Percentiles rank a stretch among this genome's conserved stretches.
Evolutionary conservation across 2,329 filamentous ascomycete species (phyloP).

Genomic region (Colletotrichum lupini): DNA sequence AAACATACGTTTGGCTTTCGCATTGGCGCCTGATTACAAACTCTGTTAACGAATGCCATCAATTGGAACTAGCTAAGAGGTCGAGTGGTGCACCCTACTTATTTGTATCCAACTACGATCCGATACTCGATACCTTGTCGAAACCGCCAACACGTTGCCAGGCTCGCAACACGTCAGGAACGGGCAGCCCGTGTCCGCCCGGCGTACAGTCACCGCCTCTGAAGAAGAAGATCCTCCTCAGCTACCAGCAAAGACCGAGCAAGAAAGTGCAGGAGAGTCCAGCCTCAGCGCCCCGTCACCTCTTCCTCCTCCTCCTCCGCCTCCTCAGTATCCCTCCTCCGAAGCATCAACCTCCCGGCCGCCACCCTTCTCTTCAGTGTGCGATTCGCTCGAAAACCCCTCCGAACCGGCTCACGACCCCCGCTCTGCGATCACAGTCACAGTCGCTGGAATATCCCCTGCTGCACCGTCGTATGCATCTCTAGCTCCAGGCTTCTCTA

Average conservation of each 20-base stretch:
- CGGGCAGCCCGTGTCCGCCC: constrained; percentile 56
- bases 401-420: constrained; percentile 47
- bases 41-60: background rate
- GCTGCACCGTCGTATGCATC: constrained; percentile 68
- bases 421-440: constrained; percentile 37
- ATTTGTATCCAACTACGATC: constrained; percentile 1
- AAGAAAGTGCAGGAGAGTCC: constrained; percentile 18
- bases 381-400: constrained; percentile 53
- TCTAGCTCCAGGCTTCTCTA: constrained; percentile 51
- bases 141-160: constrained; percentile 60
- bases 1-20: background rate
- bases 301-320: constrained; percentile 61
- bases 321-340: constrained; percentile 67
- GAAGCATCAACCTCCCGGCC: constrained; percentile 65
- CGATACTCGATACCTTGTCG: background rate
- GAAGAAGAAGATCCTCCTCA: background rate
- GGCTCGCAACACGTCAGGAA: constrained; percentile 54
- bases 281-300: constrained; percentile 57
- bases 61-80: background rate
- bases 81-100: background rate
- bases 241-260: constrained; percentile 33
- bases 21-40: background rate
- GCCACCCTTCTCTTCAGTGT: constrained; percentile 72
- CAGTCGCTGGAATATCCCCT: constrained; percentile 7
- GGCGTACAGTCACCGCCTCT: constrained; percentile 39